A percentile compares a stretch with the other conserved stretches of the same genome.
Conservation (phyloP, 2,329 filamentous ascomycete species). For the Ophiostoma piceae region DNA sequence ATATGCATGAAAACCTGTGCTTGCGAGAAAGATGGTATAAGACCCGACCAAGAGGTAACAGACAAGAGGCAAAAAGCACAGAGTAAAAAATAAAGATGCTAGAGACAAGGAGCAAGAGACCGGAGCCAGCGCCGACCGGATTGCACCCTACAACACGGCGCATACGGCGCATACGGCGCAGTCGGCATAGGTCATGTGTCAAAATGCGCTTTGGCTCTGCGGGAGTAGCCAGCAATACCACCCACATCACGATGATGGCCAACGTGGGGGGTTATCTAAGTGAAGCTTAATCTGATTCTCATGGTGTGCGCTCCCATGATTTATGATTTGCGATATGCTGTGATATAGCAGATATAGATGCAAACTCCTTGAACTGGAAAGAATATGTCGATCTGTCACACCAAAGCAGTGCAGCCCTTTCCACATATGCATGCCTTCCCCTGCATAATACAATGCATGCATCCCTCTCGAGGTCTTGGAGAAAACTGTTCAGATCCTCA, state of each 20-base stretch:
- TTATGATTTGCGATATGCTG: not conserved
- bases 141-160: not conserved
- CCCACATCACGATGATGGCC: not conserved
- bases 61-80: not conserved
- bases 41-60: not conserved
- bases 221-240: not conserved
- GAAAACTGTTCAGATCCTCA: not conserved
- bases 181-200: not conserved
- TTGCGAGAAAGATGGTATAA: not conserved
- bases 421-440: not conserved
- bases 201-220: not conserved
- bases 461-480: not conserved
- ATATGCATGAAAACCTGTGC: not conserved
- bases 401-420: not conserved
- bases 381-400: not conserved
- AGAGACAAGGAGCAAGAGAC: not conserved
- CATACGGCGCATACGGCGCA: slow-evolving; percentile 13
- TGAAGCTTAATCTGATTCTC: not conserved
- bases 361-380: not conserved
- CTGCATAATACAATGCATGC: not conserved
- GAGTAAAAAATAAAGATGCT: not conserved
- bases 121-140: not conserved
- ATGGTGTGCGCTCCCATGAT: not conserved
- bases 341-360: not conserved
- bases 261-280: not conserved